These are phyloP conservation scores for Candida glucosophila DNA, from an alignment of 1,139 yeast species.

Conservation along the genomic window DNA sequence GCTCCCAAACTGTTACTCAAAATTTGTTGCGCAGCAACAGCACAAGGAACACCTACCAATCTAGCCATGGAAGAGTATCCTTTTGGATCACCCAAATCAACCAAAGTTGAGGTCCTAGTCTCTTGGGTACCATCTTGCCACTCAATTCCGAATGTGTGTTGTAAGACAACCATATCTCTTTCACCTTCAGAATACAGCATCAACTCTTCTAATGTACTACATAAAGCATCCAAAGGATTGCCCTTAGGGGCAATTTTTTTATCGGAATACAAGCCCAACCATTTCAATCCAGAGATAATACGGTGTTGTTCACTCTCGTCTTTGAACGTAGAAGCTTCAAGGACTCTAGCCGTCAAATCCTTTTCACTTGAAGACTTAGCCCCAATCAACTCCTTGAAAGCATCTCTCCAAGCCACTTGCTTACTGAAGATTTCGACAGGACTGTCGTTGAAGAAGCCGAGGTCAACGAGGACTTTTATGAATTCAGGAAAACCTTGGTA, in stretches of 20 bases:
- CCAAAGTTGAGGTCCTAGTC: constrained; percentile 89
- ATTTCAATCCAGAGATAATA: constrained; percentile 79
- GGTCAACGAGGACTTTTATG: constrained; percentile 87
- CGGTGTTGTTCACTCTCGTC: constrained; percentile 76
- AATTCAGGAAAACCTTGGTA: constrained; percentile 99
- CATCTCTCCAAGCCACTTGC: constrained; percentile 80
- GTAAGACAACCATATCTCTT: constrained; percentile 90
- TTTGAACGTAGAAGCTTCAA: constrained; percentile 72
- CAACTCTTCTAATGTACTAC: constrained; percentile 90
- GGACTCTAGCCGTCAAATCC: constrained; percentile 70
- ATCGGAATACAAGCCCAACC: constrained; percentile 90
- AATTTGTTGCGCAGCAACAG: constrained; percentile 86
- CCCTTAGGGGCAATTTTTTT: constrained; percentile 77
- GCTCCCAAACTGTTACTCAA: constrained; percentile 68
- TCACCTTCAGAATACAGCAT: constrained; percentile 96
- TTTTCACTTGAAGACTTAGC: constrained; percentile 61
- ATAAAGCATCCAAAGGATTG: constrained; percentile 89
- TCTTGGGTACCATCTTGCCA: constrained; percentile 91
- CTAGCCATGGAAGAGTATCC: constrained; percentile 99
- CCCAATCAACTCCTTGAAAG: constrained; percentile 67
- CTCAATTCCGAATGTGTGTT: constrained; percentile 95
- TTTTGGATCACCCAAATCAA: constrained; percentile 85
- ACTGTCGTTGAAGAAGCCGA: constrained; percentile 84
- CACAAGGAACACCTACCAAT: constrained; percentile 97
- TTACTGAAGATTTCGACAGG: constrained; percentile 48